A percentile compares a stretch with the other conserved stretches of the same genome.
phyloP scores from a whole-genome alignment of 495 filamentous ascomycete species.

The Podospora tetraspora region DNA sequence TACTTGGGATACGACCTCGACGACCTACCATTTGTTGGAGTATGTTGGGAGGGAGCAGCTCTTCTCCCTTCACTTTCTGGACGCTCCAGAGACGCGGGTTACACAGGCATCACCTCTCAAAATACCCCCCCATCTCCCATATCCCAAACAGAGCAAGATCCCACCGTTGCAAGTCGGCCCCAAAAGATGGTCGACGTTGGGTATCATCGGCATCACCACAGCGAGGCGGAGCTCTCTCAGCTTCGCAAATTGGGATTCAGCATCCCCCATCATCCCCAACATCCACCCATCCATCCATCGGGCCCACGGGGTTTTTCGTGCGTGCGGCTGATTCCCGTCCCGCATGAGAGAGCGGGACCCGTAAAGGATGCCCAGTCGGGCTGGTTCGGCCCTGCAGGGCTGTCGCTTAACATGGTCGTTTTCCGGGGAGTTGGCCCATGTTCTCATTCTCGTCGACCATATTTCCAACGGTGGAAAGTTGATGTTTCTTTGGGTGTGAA shows the following conservation, averaged over 20 bases:
- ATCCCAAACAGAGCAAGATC: not conserved
- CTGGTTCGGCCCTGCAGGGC: not conserved
- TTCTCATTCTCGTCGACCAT: not conserved
- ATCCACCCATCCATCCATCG: not conserved
- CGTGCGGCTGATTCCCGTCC: slow-evolving; percentile 4
- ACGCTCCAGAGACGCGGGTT: not conserved
- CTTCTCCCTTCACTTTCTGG: not conserved
- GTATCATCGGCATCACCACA: not conserved
- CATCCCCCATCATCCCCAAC: not conserved
- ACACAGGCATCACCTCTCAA: not conserved
- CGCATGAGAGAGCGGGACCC: slow-evolving; percentile 1
- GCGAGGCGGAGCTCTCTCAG: not conserved
- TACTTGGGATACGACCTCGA: not conserved
- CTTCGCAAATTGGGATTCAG: not conserved
- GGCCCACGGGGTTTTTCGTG: not conserved
- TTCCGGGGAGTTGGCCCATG: not conserved
- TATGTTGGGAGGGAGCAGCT: not conserved
- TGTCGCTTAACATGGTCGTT: not conserved
- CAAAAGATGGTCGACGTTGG: not conserved
- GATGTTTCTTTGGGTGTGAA: not conserved
- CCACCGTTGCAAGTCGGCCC: not conserved
- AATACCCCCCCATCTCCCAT: not conserved
- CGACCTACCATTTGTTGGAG: not conserved
- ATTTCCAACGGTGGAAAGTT: not conserved
- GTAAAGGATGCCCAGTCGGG: not conserved